phyloP scores from a whole-genome alignment of 768 basidiomycete species.

The Punctularia strigosozonata region DNA sequence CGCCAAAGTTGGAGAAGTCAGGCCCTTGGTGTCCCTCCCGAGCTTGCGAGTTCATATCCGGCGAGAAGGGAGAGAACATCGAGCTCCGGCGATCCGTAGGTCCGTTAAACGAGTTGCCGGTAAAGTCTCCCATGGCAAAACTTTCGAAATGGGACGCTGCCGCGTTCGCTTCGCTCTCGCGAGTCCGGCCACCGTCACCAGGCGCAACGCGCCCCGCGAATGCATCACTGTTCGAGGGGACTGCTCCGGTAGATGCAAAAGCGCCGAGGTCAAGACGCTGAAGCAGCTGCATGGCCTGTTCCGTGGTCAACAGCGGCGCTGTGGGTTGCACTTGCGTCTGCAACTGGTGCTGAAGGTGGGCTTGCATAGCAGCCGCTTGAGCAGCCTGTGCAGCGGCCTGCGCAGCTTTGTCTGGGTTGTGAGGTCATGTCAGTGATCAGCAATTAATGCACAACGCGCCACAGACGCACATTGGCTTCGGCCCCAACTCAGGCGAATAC shows the following conservation, averaged over 20 bases:
- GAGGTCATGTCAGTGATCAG: constrained; percentile 1
- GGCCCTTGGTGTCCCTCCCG: no score
- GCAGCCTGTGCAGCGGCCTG: constrained; percentile 81
- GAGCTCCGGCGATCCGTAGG: constrained; percentile 10
- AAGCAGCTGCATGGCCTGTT: constrained; percentile 51
- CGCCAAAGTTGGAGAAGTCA: no score
- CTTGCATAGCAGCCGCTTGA: constrained; percentile 60
- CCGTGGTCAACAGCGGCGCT: constrained; percentile 31
- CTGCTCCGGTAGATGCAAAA: constrained; percentile 11
- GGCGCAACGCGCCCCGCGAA: no score
- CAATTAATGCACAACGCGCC: background rate
- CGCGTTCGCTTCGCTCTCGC: background rate
- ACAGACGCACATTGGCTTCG: constrained; percentile 73
- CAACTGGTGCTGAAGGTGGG: constrained; percentile 23
- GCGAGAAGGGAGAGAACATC: constrained; percentile 68
- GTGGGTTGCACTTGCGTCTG: constrained; percentile 5
- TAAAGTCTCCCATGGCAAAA: no score
- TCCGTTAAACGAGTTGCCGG: constrained; percentile 7
- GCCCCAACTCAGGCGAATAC: constrained; percentile 89
- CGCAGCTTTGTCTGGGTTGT: constrained; percentile 66
- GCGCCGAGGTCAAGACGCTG: constrained; percentile 40
- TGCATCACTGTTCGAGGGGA: constrained; percentile 5
- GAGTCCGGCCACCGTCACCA: background rate
- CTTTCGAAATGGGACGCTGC: constrained; percentile 5
- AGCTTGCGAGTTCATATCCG: constrained; percentile 61